A percentile compares a stretch with the other conserved stretches of the same genome.
phyloP scores from a whole-genome alignment of 192 early-diverging fungal genomes.

The Chytriomyces sp. region DNA sequence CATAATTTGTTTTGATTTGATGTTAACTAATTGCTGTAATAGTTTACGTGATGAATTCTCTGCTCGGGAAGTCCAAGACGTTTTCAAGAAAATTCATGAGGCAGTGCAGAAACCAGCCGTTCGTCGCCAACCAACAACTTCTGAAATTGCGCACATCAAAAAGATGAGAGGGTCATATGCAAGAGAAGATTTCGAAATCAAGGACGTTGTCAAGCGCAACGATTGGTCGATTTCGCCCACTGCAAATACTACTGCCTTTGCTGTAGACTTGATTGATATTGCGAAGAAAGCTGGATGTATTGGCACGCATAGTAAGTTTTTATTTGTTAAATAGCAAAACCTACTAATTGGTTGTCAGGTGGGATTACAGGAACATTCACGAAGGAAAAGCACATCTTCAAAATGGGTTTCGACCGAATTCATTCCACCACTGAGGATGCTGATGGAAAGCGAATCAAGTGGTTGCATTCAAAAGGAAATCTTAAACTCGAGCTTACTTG shows the following conservation, averaged over 20 bases:
- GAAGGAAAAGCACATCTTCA: background rate
- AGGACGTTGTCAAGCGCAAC: background rate
- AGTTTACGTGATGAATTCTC: background rate
- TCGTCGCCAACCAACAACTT: background rate
- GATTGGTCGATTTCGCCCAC: background rate
- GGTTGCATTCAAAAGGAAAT: slow-evolving; percentile 5
- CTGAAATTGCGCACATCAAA: slow-evolving; percentile 3
- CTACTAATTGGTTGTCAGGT: background rate
- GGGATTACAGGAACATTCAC: background rate
- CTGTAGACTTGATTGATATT: background rate
- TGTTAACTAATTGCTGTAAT: too few species aligned
- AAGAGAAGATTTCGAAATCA: background rate
- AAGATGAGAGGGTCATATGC: background rate
- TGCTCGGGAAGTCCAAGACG: background rate
- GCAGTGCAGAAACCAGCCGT: background rate
- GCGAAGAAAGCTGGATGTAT: slow-evolving; percentile 3
- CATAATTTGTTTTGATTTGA: too few species aligned
- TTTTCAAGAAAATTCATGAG: background rate
- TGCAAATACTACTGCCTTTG: background rate
- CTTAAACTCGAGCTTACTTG: background rate
- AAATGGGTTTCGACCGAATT: background rate
- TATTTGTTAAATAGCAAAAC: background rate
- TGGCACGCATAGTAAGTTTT: background rate
- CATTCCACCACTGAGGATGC: background rate
- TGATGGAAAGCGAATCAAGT: background rate